phyloP scores from a whole-genome alignment of 2,329 filamentous ascomycete genomes.

The Stachybotrys chartarum region DNA sequence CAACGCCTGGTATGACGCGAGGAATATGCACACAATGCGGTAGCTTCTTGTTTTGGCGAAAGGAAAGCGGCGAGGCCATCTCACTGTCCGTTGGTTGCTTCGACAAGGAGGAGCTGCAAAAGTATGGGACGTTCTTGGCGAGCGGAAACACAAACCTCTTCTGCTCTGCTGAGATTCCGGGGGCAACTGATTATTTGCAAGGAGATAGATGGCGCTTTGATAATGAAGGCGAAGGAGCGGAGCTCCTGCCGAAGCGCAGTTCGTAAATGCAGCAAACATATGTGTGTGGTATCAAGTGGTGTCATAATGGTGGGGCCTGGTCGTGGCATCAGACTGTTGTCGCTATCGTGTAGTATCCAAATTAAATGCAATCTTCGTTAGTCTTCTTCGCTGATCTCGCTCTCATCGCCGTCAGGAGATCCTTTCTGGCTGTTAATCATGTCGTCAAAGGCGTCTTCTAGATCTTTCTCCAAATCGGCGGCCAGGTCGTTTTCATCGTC shows the following conservation, averaged over 20 bases:
- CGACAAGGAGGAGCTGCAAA: constrained; percentile 33
- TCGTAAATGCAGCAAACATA: not conserved
- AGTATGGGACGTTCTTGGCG: constrained; percentile 32
- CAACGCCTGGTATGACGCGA: constrained; percentile 31
- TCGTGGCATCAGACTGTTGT: too few species aligned
- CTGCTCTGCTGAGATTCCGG: constrained; percentile 37
- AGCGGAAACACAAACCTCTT: constrained; percentile 30
- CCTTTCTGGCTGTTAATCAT: constrained; percentile 47
- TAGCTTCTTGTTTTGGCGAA: constrained; percentile 39
- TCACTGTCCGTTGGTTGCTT: constrained; percentile 35
- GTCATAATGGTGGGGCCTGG: not conserved
- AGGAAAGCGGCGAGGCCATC: constrained; percentile 18
- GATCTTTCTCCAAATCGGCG: constrained; percentile 40
- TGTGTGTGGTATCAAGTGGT: not conserved
- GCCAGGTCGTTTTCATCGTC: constrained; percentile 25
- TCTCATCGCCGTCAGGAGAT: constrained; percentile 49
- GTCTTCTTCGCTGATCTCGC: constrained; percentile 61
- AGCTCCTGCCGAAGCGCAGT: constrained; percentile 7
- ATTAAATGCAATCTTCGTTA: constrained; percentile 18
- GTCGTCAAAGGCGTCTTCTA: constrained; percentile 44
- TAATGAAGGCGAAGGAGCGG: constrained; percentile 12
- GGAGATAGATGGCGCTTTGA: constrained; percentile 15
- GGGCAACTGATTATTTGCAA: constrained; percentile 36
- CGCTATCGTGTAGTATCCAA: too few species aligned
- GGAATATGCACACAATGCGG: constrained; percentile 44